Evolutionary conservation across 2,329 filamentous ascomycete species (phyloP).

Genomic region (Alternaria triticina): DNA sequence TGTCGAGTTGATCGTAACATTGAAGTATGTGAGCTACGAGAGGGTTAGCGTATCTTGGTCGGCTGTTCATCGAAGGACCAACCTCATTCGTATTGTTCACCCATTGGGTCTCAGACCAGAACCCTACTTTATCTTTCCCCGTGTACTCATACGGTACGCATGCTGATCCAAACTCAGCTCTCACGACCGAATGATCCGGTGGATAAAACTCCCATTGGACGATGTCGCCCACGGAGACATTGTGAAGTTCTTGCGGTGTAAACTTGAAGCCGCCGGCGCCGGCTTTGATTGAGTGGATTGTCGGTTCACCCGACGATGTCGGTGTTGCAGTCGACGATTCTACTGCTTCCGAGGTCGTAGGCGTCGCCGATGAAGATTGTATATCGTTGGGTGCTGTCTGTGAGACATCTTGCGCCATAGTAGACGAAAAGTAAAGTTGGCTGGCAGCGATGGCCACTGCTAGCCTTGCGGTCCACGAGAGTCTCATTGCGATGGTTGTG

Average conservation of each 20-base stretch:
- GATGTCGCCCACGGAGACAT: conserved; percentile 49
- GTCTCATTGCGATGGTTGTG: conserved; percentile 11
- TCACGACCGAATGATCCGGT: conserved; percentile 52
- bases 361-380: background rate
- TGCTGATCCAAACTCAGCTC: conserved; percentile 47
- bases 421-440: conserved; percentile 7
- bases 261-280: conserved; percentile 46
- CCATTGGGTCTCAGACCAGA: conserved; percentile 40
- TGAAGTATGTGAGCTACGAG: conserved; percentile 36
- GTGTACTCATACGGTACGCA: conserved; percentile 50
- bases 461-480: conserved; percentile 14
- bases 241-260: conserved; percentile 43
- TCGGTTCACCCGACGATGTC: conserved; percentile 25
- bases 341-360: conserved; percentile 3
- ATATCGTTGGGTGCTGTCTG: background rate
- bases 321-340: conserved; percentile 9
- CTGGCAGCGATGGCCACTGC: conserved; percentile 15
- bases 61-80: conserved; percentile 8
- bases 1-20: conserved; percentile 44
- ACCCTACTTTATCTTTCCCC: conserved; percentile 35
- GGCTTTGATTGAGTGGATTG: conserved; percentile 45
- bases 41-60: background rate
- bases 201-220: conserved; percentile 50
- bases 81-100: conserved; percentile 35
- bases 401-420: conserved; percentile 4